These are phyloP conservation scores for Lactarius trivialis DNA, from an alignment of 768 basidiomycete genomes.

Conservation along the genomic window DNA sequence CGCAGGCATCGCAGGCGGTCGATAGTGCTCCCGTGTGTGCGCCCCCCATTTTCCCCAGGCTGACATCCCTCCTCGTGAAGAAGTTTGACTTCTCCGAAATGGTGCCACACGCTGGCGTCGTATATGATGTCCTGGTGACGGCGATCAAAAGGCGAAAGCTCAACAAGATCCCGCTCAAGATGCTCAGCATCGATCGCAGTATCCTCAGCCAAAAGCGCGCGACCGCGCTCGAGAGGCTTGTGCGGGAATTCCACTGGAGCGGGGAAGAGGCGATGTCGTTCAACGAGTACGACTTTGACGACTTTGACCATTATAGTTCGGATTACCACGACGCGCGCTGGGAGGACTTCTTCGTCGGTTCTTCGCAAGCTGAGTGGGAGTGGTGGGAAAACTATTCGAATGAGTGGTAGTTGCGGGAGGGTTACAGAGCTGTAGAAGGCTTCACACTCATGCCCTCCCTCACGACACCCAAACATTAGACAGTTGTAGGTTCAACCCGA, in stretches of 20 bases:
- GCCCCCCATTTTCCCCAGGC: neutral
- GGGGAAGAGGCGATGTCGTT: neutral
- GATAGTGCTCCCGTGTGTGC: too few relatives aligned
- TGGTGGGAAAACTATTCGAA: neutral
- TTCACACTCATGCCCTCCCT: neutral
- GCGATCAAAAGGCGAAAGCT: neutral
- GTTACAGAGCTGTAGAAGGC: neutral
- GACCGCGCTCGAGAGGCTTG: neutral
- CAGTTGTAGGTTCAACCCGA: neutral
- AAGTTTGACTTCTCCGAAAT: neutral
- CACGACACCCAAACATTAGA: neutral
- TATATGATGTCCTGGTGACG: neutral
- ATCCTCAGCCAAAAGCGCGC: neutral
- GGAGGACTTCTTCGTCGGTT: neutral
- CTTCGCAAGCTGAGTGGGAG: neutral
- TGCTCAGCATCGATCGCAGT: neutral
- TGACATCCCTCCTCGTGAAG: conserved; percentile 4
- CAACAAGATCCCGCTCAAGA: neutral
- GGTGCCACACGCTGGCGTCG: neutral
- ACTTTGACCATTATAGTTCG: neutral
- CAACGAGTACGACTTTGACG: neutral
- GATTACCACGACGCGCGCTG: neutral
- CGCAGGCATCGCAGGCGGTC: neutral
- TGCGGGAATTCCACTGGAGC: neutral
- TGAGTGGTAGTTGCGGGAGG: neutral